A percentile compares a stretch with the other conserved stretches of the same genome.
These are phyloP conservation scores for Agarophyton chilense DNA, from an alignment of 23 red algal species.

Conservation along the genomic window DNA sequence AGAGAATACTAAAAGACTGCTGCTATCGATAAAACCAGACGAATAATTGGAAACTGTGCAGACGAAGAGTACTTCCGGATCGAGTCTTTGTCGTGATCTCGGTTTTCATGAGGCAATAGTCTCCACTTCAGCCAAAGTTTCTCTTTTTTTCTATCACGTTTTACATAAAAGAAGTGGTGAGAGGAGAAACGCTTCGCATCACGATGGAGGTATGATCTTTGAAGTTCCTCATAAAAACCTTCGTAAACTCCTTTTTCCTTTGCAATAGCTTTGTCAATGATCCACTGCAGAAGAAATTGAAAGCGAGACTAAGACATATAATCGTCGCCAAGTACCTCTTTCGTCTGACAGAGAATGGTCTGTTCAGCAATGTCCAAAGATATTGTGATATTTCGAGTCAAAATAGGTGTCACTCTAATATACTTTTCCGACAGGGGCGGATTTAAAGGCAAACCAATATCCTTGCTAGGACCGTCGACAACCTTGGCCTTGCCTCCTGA, in stretches of 20 bases:
- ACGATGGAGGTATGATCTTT: not conserved
- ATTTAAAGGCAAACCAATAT: too few species aligned
- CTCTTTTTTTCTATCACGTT: not conserved
- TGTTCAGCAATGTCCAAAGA: not conserved
- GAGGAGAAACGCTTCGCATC: slow-evolving; percentile 22
- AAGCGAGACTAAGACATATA: slow-evolving; percentile 4
- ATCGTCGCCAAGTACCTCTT: not conserved
- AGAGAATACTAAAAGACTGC: not conserved
- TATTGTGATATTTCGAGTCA: too few species aligned
- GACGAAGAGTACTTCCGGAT: too few species aligned
- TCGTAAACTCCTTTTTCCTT: slow-evolving; percentile 24
- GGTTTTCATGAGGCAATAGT: not conserved
- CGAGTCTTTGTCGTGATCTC: too few species aligned
- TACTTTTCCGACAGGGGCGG: too few species aligned
- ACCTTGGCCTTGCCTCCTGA: too few species aligned
- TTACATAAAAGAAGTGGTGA: too few species aligned
- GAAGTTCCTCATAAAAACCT: not conserved
- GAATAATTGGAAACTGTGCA: slow-evolving; percentile 24
- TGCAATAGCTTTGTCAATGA: slow-evolving; percentile 19
- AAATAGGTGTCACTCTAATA: too few species aligned
- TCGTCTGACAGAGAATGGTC: not conserved
- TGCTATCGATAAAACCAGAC: not conserved
- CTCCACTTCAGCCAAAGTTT: not conserved
- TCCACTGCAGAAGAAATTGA: slow-evolving; percentile 34
- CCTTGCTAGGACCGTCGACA: slow-evolving; percentile 13